Conservation (phyloP, 306 rosid species). For the Crataegus laevigata region DNA sequence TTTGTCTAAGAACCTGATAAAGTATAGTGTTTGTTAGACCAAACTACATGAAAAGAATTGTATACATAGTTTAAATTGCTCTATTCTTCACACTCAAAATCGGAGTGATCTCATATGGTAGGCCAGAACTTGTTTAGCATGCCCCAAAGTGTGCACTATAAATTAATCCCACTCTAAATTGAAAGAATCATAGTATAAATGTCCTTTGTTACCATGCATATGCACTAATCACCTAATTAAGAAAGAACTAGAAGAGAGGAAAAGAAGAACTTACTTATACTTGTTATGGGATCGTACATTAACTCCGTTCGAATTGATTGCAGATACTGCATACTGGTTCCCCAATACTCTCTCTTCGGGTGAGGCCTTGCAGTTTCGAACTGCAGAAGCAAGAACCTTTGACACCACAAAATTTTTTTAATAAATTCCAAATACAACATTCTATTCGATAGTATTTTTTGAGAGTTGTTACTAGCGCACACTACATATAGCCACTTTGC, state of each 20-base stretch:
- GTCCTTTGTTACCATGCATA: neutral
- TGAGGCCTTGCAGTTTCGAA: constrained; percentile 4
- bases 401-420: neutral
- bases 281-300: constrained; percentile 1
- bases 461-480: neutral
- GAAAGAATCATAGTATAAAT: neutral
- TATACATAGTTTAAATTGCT: neutral
- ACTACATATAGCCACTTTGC: neutral
- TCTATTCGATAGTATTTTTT: neutral
- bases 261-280: constrained; percentile 3
- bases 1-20: constrained; percentile 23
- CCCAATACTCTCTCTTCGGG: neutral
- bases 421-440: neutral
- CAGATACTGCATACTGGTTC: neutral
- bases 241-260: neutral
- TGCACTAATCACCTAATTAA: neutral
- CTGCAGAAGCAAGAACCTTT: constrained; percentile 24
- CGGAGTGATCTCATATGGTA: neutral
- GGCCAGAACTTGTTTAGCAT: neutral
- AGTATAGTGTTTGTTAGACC: neutral
- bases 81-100: neutral
- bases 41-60: neutral
- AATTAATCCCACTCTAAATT: neutral
- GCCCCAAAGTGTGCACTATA: neutral
- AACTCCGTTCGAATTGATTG: neutral